Base-by-base conservation (phyloP, 371 early-diverging fungal genomes). In the Fennellomyces sp. region DNA sequence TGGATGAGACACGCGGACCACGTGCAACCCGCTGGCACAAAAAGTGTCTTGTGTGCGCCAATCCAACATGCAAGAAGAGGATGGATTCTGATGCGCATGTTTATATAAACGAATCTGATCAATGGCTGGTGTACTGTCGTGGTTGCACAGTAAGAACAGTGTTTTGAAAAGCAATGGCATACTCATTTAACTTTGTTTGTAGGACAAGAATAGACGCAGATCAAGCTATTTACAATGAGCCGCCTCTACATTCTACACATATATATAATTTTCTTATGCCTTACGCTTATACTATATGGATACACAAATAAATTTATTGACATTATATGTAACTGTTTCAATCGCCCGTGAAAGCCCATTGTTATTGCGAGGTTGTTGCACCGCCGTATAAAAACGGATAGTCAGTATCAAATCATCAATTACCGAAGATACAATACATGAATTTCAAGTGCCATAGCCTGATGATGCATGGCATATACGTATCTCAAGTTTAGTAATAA, bases 41-140 rank as follows among this genome's bases (percentile, higher is more conserved):
- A 30, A 78, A 77, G 58, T 84, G 84, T 30, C 60, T 84, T 31
- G 69, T 68, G 12, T 84, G 84, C 54, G 61, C 65, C 4, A 66
- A 63, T n/a, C n/a, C n/a, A n/a, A n/a, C n/a, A 0, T 84, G 84
- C 56, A 76, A 74, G 28, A 84, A 84, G 52, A 72, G 68, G 19
- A 68, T 84, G 68, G 84, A 84, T 54, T 84, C 84, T 26, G 77
- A 69, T 57, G 82, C 81, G 13, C 75, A 74, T 41, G 71, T 79
- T 19, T 65, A 62, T 1, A 64, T 65, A 25, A 72, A 73, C 52
- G 76, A 69, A 10, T 65, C 58, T n/a, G 68, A 61, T 2, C 39
- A 67, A 26, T 72, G 68, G 45, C 39, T 72, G 5, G 73, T 75
- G 5, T 76, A 69, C 31, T 83, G 83, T 53, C 73, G 83, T n/a